Conservation (phyloP, 768 basidiomycete species). For the Mycena pura region DNA sequence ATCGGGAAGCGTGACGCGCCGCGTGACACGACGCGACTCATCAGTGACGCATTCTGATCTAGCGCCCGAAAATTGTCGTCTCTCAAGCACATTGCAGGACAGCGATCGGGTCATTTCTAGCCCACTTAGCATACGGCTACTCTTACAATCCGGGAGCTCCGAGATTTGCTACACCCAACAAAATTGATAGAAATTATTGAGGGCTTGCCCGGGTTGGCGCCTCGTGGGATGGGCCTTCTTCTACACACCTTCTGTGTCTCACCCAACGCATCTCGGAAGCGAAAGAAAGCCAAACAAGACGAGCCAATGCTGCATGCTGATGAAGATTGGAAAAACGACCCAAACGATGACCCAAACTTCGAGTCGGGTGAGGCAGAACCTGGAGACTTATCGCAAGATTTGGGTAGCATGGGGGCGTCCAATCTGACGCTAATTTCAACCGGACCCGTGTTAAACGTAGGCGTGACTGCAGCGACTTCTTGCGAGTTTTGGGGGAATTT, state of each 20-base stretch:
- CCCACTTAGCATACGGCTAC: not conserved
- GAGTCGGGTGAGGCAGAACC: constrained; percentile 1
- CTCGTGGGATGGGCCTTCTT: too few species aligned
- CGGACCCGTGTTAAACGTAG: too few species aligned
- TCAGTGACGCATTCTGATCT: too few species aligned
- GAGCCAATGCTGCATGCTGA: not conserved
- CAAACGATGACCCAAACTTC: constrained; percentile 1
- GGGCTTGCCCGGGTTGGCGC: constrained; percentile 1
- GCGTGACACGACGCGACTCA: too few species aligned
- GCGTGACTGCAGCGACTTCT: too few species aligned
- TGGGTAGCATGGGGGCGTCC: too few species aligned
- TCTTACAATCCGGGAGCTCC: constrained; percentile 1
- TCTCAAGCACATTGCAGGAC: constrained; percentile 7
- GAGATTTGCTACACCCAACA: constrained; percentile 1
- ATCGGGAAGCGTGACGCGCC: too few species aligned
- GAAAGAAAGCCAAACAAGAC: not conserved
- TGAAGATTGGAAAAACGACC: constrained; percentile 12
- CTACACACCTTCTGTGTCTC: constrained; percentile 3
- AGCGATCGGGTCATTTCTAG: constrained; percentile 13
- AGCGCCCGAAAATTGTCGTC: too few species aligned
- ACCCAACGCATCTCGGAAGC: constrained; percentile 2
- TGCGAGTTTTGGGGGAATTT: too few species aligned
- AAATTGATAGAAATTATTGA: not conserved
- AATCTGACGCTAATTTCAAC: too few species aligned
- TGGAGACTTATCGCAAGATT: too few species aligned